phyloP scores from a whole-genome alignment of 805 yeast genomes.

The Wickerhamiella alocasiicola region DNA sequence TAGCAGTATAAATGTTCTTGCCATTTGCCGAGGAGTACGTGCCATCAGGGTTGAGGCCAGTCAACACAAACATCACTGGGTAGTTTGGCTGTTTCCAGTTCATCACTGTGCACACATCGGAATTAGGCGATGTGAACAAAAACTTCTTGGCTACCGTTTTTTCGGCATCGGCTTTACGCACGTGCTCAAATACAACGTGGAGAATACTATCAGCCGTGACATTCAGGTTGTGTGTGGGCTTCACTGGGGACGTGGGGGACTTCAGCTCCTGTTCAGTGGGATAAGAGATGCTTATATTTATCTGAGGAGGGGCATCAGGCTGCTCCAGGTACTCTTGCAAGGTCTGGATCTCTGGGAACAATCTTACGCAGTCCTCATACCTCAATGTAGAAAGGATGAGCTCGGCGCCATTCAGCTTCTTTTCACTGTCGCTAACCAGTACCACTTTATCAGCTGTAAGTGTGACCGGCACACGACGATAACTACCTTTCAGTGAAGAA shows the following conservation, averaged over 20 bases:
- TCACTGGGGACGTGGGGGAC: constrained; percentile 14
- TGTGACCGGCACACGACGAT: constrained; percentile 56
- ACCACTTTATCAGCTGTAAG: constrained; percentile 76
- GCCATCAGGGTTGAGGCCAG: constrained; percentile 26
- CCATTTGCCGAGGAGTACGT: constrained; percentile 21
- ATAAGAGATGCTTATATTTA: constrained; percentile 23
- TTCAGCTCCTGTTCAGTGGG: constrained; percentile 18
- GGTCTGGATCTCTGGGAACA: constrained; percentile 13
- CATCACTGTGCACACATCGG: constrained; percentile 80
- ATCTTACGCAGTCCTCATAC: constrained; percentile 21
- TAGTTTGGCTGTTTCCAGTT: constrained; percentile 99
- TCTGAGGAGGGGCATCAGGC: constrained; percentile 11
- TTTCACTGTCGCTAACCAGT: constrained; percentile 41
- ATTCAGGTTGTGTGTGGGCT: constrained; percentile 41
- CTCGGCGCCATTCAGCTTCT: constrained; percentile 74
- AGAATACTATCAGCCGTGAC: constrained; percentile 63
- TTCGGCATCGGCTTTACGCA: constrained; percentile 29
- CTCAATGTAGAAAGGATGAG: constrained; percentile 19
- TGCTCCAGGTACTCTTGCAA: constrained; percentile 34
- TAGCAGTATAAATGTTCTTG: constrained; percentile 10
- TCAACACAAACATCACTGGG: constrained; percentile 80
- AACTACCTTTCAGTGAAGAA: constrained; percentile 76
- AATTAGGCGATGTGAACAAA: constrained; percentile 74
- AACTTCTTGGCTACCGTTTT: constrained; percentile 41
- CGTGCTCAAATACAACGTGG: constrained; percentile 63